Conservation (phyloP, 352 stramenopile genomes). For the Pythium sp. region DNA sequence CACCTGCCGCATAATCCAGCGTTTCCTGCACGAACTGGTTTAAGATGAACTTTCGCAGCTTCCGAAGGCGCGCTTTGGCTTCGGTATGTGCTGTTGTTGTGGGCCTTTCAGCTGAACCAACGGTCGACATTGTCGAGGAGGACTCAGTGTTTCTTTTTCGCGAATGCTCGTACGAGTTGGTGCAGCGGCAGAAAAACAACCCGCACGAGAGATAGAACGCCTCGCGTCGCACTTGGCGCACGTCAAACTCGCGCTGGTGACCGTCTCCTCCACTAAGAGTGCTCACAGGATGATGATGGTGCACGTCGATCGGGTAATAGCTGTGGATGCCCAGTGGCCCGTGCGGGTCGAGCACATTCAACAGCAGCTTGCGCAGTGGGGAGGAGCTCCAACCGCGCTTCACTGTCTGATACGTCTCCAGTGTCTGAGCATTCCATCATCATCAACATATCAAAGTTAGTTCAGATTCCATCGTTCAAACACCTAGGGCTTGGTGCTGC, state of each 20-base stretch:
- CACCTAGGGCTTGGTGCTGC: no score
- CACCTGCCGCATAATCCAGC: conserved; percentile 25
- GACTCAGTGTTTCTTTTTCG: conserved; percentile 2
- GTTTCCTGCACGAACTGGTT: conserved; percentile 53
- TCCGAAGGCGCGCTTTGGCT: conserved; percentile 19
- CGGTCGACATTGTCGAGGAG: background rate
- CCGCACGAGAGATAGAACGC: conserved; percentile 79
- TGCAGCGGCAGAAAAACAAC: conserved; percentile 60
- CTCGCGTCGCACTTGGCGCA: conserved; percentile 58
- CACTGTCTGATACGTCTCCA: conserved; percentile 78
- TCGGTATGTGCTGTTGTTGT: conserved; percentile 9
- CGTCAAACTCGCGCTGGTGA: conserved; percentile 29
- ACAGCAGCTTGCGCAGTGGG: conserved; percentile 61
- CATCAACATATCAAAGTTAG: background rate
- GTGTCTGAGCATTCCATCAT: conserved; percentile 36
- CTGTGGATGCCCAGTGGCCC: conserved; percentile 76
- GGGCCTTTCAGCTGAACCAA: background rate
- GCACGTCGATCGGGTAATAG: conserved; percentile 68
- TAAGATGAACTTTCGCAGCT: conserved; percentile 62
- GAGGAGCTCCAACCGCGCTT: conserved; percentile 54
- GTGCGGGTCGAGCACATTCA: conserved; percentile 78
- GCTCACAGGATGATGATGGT: background rate
- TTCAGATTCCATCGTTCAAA: no score
- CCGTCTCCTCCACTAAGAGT: background rate
- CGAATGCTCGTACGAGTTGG: conserved; percentile 63